Base-by-base conservation (phyloP, 2,329 filamentous ascomycete genomes). In the Diaporthe batatas region DNA sequence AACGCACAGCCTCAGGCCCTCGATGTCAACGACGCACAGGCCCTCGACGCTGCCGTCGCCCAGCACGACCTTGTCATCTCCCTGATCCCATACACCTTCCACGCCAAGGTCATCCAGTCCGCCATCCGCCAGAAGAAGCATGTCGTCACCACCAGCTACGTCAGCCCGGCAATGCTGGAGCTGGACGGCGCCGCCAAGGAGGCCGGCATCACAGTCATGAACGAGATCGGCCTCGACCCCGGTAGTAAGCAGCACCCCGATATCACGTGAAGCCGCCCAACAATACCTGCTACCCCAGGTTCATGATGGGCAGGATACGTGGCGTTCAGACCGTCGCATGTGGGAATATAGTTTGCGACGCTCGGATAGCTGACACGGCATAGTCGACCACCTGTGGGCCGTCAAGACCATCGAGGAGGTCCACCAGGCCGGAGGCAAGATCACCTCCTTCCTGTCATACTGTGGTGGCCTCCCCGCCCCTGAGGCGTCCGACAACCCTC, bases 151-250 rank as follows among this genome's bases (percentile, higher is more conserved):
- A 98, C 96, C 39, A 94, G 91, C 76, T 98, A 98, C 81, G 93
- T 98, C 77, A 97, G 94, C 6, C 94, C 94, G 4, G 94, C 94
- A 76, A 98, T 98, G 95, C 84, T 92, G 85, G 96, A 95, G 86
- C 91, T 98, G 67, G 93, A 98, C 79, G 87, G 91, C 78, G 86
- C 92, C 78, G 91, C 89, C 82, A 97, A 98, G 88, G 93, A 92
- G 75, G 96, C 96, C 23, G 95, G 95, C 75, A 98, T 98, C 81
- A 97, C 94, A 14, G 95, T 98, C 81, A 95, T 98, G 93, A 98
- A 98, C 85, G 96, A 98, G 89, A 97, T 97, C 80, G 94, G 94
- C 75, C 80, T 93, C 74, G 91, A 93, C 82, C 91, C 91, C 36
- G 91, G 92, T 80, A 90, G 62, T 67, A 67, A 67, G 62, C 47